phyloP scores from a whole-genome alignment of 2,329 filamentous ascomycete species.

The Trichophyton benhamiae region DNA sequence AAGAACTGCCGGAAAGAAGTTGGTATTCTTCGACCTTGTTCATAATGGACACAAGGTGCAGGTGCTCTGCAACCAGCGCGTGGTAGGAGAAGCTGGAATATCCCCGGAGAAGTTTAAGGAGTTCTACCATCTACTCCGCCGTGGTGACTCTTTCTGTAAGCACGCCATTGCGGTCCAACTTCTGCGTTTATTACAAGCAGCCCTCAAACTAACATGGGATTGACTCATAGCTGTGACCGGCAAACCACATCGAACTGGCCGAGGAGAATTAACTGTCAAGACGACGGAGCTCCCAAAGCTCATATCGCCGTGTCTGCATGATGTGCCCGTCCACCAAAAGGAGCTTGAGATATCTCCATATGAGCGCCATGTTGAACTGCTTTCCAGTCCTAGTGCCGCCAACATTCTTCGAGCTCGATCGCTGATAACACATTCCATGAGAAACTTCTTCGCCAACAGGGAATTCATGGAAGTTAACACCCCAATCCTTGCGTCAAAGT shows the following conservation, averaged over 20 bases:
- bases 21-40: slow-evolving; percentile 72
- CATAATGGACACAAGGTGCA: slow-evolving; percentile 64
- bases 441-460: slow-evolving; percentile 57
- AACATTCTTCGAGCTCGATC: slow-evolving; percentile 64
- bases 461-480: slow-evolving; percentile 82
- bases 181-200: slow-evolving; percentile 7
- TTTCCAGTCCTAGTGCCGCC: slow-evolving; percentile 57
- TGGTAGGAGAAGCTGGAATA: slow-evolving; percentile 26
- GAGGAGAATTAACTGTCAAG: slow-evolving; percentile 65
- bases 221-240: slow-evolving; percentile 51
- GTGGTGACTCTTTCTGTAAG: slow-evolving; percentile 77
- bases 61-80: slow-evolving; percentile 56
- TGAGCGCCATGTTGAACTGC: slow-evolving; percentile 73
- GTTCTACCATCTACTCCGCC: slow-evolving; percentile 54
- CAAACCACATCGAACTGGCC: slow-evolving; percentile 52
- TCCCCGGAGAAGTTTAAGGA: slow-evolving; percentile 41
- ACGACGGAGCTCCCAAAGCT: slow-evolving; percentile 57
- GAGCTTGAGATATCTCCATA: slow-evolving; percentile 61
- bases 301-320: slow-evolving; percentile 65
- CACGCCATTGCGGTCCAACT: slow-evolving; percentile 14
- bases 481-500: slow-evolving; percentile 68
- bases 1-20: slow-evolving; percentile 59
- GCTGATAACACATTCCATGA: slow-evolving; percentile 59
- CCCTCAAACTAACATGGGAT: not conserved
- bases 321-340: slow-evolving; percentile 58